Evolutionary conservation across 306 rosid species (phyloP).

Genomic region (Sindora glabra): DNA sequence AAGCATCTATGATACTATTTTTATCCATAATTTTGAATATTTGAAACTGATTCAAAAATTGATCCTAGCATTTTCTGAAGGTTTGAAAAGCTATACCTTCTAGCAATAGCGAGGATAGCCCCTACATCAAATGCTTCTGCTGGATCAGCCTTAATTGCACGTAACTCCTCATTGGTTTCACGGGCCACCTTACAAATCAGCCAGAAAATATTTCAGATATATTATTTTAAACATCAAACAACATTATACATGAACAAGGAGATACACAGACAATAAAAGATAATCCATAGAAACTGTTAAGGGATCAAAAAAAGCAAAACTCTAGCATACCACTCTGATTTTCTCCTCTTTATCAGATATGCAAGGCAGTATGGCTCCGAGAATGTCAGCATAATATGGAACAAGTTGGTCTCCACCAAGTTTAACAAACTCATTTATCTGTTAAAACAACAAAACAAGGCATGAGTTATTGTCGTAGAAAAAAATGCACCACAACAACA

Average conservation of each 20-base stretch:
- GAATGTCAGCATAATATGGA: constrained; percentile 91
- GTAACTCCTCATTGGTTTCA: constrained; percentile 96
- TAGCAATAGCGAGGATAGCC: constrained; percentile 79
- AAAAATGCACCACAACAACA: too few species aligned
- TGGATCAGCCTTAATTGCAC: constrained; percentile 69
- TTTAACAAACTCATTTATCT: constrained; percentile 94
- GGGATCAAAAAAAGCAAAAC: background rate
- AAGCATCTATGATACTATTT: background rate
- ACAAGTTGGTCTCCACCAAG: constrained; percentile 99
- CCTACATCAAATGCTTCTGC: constrained; percentile 83
- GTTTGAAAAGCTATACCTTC: constrained; percentile 47
- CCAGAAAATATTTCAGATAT: constrained; percentile 5
- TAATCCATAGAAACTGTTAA: too few species aligned
- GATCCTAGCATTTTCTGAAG: constrained; percentile 17
- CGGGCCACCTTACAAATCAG: constrained; percentile 73
- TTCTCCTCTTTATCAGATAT: constrained; percentile 99
- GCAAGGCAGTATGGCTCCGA: constrained; percentile 95
- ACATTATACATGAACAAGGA: background rate
- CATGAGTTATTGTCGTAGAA: background rate
- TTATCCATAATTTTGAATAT: constrained; percentile 2
- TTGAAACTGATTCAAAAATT: constrained; percentile 26
- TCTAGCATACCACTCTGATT: constrained; percentile 75
- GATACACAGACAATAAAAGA: background rate
- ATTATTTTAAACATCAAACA: background rate
- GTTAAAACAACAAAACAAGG: constrained; percentile 20